Evolutionary conservation across 2,329 filamentous ascomycete species (phyloP).

Genomic region (Alternaria metachromatica): DNA sequence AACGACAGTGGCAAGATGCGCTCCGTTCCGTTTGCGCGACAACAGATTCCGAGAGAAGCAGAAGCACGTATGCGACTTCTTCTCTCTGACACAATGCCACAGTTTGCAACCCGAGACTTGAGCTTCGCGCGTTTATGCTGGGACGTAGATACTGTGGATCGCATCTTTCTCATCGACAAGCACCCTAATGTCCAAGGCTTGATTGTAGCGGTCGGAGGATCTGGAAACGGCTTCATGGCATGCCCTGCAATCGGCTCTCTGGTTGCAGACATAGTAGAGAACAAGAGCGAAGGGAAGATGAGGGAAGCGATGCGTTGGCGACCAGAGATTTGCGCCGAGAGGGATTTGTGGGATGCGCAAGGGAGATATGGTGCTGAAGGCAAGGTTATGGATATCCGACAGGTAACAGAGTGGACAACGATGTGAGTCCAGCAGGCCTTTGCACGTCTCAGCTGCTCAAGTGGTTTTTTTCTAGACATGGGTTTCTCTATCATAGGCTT

Average conservation of each 20-base stretch:
- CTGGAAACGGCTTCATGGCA: constrained; percentile 62
- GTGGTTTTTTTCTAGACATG: background rate
- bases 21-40: constrained; percentile 52
- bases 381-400: constrained; percentile 57
- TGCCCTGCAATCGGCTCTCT: constrained; percentile 60
- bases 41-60: constrained; percentile 57
- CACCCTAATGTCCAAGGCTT: constrained; percentile 56
- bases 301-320: constrained; percentile 58
- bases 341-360: constrained; percentile 59
- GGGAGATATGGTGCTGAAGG: constrained; percentile 57
- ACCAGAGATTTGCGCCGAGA: constrained; percentile 56
- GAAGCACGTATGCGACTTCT: constrained; percentile 57
- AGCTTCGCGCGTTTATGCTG: constrained; percentile 62
- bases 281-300: constrained; percentile 52
- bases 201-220: constrained; percentile 59
- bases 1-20: constrained; percentile 26
- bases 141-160: constrained; percentile 64
- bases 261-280: constrained; percentile 55
- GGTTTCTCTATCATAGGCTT: background rate
- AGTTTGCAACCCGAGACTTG: constrained; percentile 58
- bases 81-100: constrained; percentile 60
- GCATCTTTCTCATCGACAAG: constrained; percentile 60
- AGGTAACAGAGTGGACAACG: constrained; percentile 40
- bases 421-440: background rate
- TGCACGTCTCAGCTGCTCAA: background rate